phyloP scores from a whole-genome alignment of 768 basidiomycete genomes.

The Mycena chlorophos region DNA sequence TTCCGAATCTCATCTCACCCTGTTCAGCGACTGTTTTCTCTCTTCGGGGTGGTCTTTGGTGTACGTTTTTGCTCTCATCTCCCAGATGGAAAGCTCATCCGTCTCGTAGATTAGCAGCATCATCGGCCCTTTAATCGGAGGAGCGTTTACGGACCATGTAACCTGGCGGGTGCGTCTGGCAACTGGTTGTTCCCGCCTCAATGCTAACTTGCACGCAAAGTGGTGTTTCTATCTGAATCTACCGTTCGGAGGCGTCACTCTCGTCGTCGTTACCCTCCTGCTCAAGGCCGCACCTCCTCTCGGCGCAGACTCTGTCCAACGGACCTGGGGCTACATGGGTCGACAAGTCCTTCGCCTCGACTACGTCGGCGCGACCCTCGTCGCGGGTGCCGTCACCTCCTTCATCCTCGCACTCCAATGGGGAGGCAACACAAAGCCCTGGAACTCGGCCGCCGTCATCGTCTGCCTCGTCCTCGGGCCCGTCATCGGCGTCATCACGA shows the following conservation, averaged over 20 bases:
- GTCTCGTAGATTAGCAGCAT: no score
- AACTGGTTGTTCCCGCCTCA: neutral
- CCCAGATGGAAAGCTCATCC: no score
- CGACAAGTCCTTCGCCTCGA: constrained; percentile 29
- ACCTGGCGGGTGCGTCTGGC: neutral
- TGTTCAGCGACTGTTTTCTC: constrained; percentile 29
- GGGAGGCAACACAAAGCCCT: constrained; percentile 48
- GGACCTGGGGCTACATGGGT: constrained; percentile 10
- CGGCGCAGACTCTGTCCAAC: constrained; percentile 17
- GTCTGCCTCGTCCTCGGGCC: no score
- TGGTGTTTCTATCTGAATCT: constrained; percentile 23
- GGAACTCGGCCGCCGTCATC: constrained; percentile 30
- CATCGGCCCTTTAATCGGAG: constrained; percentile 29
- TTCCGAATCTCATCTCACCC: no score
- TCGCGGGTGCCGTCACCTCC: constrained; percentile 35
- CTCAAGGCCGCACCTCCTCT: constrained; percentile 19
- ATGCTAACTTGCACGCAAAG: neutral
- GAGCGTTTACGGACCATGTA: constrained; percentile 27
- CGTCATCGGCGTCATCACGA: no score
- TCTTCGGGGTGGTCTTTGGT: constrained; percentile 23
- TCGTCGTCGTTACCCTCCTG: constrained; percentile 11
- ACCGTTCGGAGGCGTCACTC: constrained; percentile 23
- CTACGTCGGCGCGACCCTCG: constrained; percentile 38
- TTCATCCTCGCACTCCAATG: constrained; percentile 46
- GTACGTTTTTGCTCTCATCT: no score